Base-by-base conservation (phyloP, 169 alveolate species). In the Toxoplasma gondii region DNA sequence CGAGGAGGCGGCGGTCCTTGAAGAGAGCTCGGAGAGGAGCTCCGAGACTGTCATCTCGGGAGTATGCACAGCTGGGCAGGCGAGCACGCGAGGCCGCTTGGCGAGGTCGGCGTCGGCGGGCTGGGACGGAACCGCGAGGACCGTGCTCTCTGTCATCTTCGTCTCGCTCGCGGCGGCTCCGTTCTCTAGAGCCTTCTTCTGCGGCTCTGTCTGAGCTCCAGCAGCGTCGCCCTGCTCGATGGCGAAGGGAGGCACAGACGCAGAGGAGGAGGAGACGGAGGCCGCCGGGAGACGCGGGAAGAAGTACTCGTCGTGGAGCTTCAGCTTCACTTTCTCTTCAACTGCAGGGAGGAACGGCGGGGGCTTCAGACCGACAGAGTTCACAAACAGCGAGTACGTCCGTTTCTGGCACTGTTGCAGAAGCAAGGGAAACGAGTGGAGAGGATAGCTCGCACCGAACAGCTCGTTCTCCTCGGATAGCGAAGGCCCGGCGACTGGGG, bases 21-120 rank as follows among this genome's bases (percentile, higher is more conserved):
- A 22, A 41, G 90, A 82, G 31, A 82, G 90, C 90, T 82, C 90
- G 17, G 67, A 41, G 38, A 82, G 54, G 38, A 82, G 64, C 19
- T 82, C 90, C 31, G 69, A 12, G 90, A 41, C 54, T 38, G 53
- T 39, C 90, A 82, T 82, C n/a, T 82, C 90, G 38, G 90, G 90
- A 1, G 67, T 27, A 36, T 39, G 67, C 7, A 82, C 90, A 38
- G 44, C 84, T 36, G 44, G 84, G 44, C 45, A 36, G 12, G 84
- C 2, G 9, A 44, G 45, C 27, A 36, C 45, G 22, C n/a, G 24
- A 2, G 7, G 74, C 29, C n/a, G 24, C 74, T 64, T 64, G 34
- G 74, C 74, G 10, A 1, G 44, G n/a, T 4, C 86, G 19, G 86
- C 10, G 39, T 19, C 44, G 44, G 80, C 81, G n/a, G 49, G 24